Percentiles rank a stretch among this genome's conserved stretches.
phyloP scores from a whole-genome alignment of 306 rosid species.

The Casuarina equisetifolia region DNA sequence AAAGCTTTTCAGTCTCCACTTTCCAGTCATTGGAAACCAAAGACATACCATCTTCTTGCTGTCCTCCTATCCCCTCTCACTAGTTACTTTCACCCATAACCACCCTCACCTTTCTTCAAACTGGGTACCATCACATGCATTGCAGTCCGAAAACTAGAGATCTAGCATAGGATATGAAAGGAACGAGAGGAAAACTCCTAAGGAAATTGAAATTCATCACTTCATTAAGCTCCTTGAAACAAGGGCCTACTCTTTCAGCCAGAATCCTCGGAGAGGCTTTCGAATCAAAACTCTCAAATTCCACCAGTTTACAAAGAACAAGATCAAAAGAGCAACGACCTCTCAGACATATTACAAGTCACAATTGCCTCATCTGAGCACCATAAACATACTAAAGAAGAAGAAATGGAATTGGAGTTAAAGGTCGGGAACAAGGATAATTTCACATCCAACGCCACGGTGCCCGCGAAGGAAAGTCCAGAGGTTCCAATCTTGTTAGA shows the following conservation, averaged over 20 bases:
- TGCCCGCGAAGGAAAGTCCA: slow-evolving; percentile 21
- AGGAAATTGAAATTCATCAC: slow-evolving; percentile 63
- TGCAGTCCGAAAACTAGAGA: slow-evolving; percentile 20
- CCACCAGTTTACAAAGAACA: slow-evolving; percentile 38
- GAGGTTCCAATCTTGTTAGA: neutral
- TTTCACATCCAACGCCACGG: slow-evolving; percentile 28
- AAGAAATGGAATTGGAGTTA: slow-evolving; percentile 35
- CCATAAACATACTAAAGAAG: slow-evolving; percentile 43
- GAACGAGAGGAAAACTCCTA: slow-evolving; percentile 55
- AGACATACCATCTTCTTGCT: slow-evolving; percentile 28
- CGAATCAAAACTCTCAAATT: slow-evolving; percentile 37
- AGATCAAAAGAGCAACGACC: slow-evolving; percentile 36
- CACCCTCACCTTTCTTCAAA: slow-evolving; percentile 33
- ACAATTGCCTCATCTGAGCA: slow-evolving; percentile 31
- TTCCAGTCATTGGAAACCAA: slow-evolving; percentile 41
- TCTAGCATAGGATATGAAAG: slow-evolving; percentile 33
- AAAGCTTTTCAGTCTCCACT: slow-evolving; percentile 47
- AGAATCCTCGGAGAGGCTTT: slow-evolving; percentile 42
- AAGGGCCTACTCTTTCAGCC: slow-evolving; percentile 53
- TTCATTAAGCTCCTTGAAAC: slow-evolving; percentile 51
- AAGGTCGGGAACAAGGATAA: slow-evolving; percentile 24
- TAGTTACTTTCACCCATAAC: slow-evolving; percentile 25
- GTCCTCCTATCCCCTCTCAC: slow-evolving; percentile 28
- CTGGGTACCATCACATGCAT: slow-evolving; percentile 40
- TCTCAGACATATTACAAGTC: slow-evolving; percentile 30